phyloP scores from a whole-genome alignment of 2,329 filamentous ascomycete species.

The Pseudonectria foliicola region DNA sequence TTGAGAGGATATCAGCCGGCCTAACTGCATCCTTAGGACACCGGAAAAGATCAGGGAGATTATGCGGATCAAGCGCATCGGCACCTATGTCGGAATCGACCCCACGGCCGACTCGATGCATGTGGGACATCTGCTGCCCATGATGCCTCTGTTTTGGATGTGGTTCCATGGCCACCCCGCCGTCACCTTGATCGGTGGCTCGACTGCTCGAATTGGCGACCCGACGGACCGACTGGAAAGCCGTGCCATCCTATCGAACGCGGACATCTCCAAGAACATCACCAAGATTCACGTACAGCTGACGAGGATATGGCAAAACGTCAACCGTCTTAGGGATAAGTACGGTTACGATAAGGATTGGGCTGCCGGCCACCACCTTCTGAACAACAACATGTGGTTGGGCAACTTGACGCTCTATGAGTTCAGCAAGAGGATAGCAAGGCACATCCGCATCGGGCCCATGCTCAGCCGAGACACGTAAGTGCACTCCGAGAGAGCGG shows the following conservation, averaged over 20 bases:
- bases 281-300: conserved; percentile 63
- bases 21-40: conserved; percentile 26
- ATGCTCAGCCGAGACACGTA: conserved; percentile 86
- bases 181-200: conserved; percentile 62
- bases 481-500: conserved; percentile 30
- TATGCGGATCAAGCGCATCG: conserved; percentile 59
- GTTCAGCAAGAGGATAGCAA: conserved; percentile 66
- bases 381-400: conserved; percentile 85
- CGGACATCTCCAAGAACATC: conserved; percentile 55
- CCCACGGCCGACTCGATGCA: conserved; percentile 75
- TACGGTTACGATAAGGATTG: conserved; percentile 58
- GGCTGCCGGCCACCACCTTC: conserved; percentile 59
- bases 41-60: conserved; percentile 52
- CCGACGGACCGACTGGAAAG: conserved; percentile 62
- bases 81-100: conserved; percentile 75
- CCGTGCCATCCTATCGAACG: conserved; percentile 45
- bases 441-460: conserved; percentile 67
- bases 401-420: conserved; percentile 64
- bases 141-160: conserved; percentile 82
- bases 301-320: conserved; percentile 66
- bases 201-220: conserved; percentile 72
- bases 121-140: conserved; percentile 69
- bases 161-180: conserved; percentile 67
- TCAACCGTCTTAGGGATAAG: conserved; percentile 56
- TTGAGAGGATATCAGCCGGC: neutral